Conservation (phyloP, 2,329 filamentous ascomycete species). For the Calonectria crousiana region DNA sequence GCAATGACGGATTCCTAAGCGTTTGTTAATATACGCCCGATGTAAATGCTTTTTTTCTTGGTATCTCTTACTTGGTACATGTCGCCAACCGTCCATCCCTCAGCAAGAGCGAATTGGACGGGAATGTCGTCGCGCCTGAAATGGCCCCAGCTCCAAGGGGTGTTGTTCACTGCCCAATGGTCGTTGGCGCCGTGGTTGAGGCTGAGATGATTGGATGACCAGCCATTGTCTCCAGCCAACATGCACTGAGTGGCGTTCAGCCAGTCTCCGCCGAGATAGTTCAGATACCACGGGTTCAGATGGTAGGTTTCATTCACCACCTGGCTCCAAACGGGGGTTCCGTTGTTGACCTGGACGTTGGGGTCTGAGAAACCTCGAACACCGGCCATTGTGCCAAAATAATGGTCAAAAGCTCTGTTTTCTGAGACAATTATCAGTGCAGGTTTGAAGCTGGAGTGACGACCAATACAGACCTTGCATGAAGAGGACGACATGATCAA, state of each 20-base stretch:
- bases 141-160: constrained; percentile 65
- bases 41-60: neutral
- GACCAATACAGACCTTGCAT: constrained; percentile 58
- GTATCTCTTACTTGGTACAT: constrained; percentile 59
- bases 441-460: neutral
- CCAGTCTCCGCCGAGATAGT: constrained; percentile 65
- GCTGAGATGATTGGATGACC: constrained; percentile 63
- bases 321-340: constrained; percentile 4
- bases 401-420: constrained; percentile 57
- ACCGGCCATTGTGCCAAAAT: constrained; percentile 68
- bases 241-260: constrained; percentile 66
- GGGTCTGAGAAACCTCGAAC: constrained; percentile 68
- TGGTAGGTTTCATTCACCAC: neutral
- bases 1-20: constrained; percentile 60
- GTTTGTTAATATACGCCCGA: neutral
- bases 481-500: constrained; percentile 69
- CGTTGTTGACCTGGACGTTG: constrained; percentile 56
- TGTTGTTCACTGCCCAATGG: constrained; percentile 66
- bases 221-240: constrained; percentile 63
- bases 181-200: constrained; percentile 65
- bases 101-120: constrained; percentile 66
- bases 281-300: constrained; percentile 66
- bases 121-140: constrained; percentile 65
- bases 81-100: constrained; percentile 66
- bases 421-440: constrained; percentile 33